Evolutionary conservation across 805 yeast genomes (phyloP).

Genomic region (Kuraishia borneana): DNA sequence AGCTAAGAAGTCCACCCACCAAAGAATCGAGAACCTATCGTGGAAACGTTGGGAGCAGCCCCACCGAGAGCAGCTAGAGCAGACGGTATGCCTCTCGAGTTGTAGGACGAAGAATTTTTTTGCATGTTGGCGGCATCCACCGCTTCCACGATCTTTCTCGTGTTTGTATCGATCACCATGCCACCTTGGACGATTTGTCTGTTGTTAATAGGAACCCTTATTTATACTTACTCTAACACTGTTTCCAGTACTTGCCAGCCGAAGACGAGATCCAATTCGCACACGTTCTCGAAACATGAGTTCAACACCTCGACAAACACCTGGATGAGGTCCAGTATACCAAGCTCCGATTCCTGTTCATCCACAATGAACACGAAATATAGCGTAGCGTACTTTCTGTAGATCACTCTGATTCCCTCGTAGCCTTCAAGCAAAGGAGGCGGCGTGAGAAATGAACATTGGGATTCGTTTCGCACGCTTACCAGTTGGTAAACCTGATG

Average conservation of each 20-base stretch:
- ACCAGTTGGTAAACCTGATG: constrained; percentile 77
- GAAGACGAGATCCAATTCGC: constrained; percentile 93
- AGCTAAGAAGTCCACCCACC: constrained; percentile 6
- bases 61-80: constrained; percentile 12
- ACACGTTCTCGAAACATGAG: constrained; percentile 86
- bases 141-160: constrained; percentile 67
- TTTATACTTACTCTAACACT: constrained; percentile 49
- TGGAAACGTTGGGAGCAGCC: constrained; percentile 17
- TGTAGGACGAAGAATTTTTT: constrained; percentile 16
- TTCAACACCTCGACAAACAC: constrained; percentile 94
- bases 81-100: constrained; percentile 7
- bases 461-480: constrained; percentile 56
- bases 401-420: constrained; percentile 79
- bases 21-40: constrained; percentile 5
- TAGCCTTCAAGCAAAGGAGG: constrained; percentile 63
- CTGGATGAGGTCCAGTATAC: constrained; percentile 87
- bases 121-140: constrained; percentile 63
- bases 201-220: background rate
- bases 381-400: constrained; percentile 90
- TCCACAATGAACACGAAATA: constrained; percentile 94
- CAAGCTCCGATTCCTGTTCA: constrained; percentile 90
- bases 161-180: constrained; percentile 92
- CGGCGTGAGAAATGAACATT: constrained; percentile 83
- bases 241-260: constrained; percentile 97
- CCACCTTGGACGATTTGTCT: constrained; percentile 85